phyloP scores from a whole-genome alignment of 108 stramenopile species.

The Nannochloropsis oceanica region DNA sequence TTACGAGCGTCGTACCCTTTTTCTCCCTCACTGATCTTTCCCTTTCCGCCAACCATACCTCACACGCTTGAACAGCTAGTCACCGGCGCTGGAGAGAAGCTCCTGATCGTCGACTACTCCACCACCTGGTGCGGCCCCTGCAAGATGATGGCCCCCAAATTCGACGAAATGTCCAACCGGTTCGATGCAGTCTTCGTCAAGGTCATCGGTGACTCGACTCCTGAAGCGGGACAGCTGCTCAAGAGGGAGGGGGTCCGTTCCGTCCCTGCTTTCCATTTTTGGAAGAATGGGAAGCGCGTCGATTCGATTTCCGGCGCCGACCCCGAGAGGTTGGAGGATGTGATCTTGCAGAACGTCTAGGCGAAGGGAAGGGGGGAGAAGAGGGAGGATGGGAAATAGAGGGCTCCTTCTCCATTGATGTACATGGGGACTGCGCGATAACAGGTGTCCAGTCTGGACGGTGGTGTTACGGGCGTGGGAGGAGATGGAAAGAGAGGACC shows the following conservation, averaged over 20 bases:
- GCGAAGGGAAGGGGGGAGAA: background rate
- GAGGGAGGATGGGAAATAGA: too few species aligned
- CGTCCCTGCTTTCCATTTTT: constrained; percentile 38
- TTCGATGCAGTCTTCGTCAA: constrained; percentile 8
- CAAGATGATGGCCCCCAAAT: constrained; percentile 38
- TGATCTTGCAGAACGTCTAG: background rate
- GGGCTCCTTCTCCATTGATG: too few species aligned
- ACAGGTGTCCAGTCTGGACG: too few species aligned
- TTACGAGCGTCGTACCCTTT: background rate
- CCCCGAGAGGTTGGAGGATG: background rate
- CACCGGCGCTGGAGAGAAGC: constrained; percentile 6
- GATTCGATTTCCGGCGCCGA: background rate
- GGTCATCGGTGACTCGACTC: constrained; percentile 1
- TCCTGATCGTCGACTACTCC: constrained; percentile 82
- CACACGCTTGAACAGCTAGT: constrained; percentile 53
- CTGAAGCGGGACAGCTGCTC: background rate
- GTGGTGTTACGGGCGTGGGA: too few species aligned
- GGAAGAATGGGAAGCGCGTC: constrained; percentile 31
- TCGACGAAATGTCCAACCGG: background rate
- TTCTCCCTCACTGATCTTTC: background rate
- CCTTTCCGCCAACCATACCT: background rate
- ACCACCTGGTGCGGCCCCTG: constrained; percentile 92
- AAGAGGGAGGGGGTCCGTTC: constrained; percentile 34
- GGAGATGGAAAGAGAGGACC: too few species aligned
- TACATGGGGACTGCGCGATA: too few species aligned